Base-by-base conservation (phyloP, 495 filamentous ascomycete species). In the Neurospora tetrasperma region DNA sequence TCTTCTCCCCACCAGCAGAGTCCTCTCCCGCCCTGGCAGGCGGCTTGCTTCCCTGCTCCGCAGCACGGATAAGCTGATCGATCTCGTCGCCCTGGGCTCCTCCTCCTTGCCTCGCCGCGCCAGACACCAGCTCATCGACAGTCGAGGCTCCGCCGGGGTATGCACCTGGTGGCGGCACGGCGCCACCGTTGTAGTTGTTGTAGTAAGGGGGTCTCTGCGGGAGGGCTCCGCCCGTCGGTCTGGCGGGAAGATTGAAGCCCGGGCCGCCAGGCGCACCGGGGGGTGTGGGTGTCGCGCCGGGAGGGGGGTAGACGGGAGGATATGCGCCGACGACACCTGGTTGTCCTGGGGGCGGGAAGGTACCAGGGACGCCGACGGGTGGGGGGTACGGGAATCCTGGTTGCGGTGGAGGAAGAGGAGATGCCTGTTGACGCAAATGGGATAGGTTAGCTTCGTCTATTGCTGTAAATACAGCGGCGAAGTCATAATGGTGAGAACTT, bases 81-180 rank as follows among this genome's bases (percentile, higher is more conserved):
- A 88, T 88, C 70, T 87, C 85, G 75, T 88, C 87, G 48, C 82
- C 80, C 69, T 83, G 73, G 4, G 44, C 54, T 35, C 72, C 43
- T 68, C n/a, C 54, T 35, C 72, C 44, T 69, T 35, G 80, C 74
- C 83, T 78, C 7, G 84, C 80, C 31, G 84, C 87, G 54, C 84
- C 84, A 31, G 85, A 84, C 73, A 90, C 86, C 54, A 91, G 84
- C 71, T 91, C 89, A 76, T 93, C 90, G 39, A 90, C 84, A 10
- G 90, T 88, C 23, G 85, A 84, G 77, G 71, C 41, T 71, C 54
- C 54, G 3, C 54, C 54, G 6, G 54, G 54, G 27, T 66, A 66
- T 66, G 39, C 39, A 39, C 73, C 71, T 68, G 41, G 38, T 71
- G 54, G 78, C 35, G 59, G 23, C 73, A 31, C 62, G 40, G 69